Base-by-base conservation (phyloP, 495 filamentous ascomycete genomes). In the Trichoderma parareesei region DNA sequence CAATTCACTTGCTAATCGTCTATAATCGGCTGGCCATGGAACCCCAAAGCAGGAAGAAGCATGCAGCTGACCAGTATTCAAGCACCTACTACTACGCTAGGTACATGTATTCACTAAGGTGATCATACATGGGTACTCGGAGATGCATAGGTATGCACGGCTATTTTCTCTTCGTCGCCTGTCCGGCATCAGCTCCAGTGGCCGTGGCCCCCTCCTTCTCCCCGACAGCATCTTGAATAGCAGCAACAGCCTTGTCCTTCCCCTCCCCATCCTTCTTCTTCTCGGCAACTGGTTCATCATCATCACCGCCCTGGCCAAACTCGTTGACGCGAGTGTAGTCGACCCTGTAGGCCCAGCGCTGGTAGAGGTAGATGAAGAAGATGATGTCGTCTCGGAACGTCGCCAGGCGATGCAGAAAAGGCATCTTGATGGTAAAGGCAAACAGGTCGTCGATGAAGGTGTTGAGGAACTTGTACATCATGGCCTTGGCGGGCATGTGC, bases 391-490 rank as follows among this genome's bases (percentile, higher is more conserved):
- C 94, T 61, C 94, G 82, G 66, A 98, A 80, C 13, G 95, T 98
- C 0, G 95, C 93, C 48, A 98, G 80, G n/a, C 94, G 85, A 74
- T 98, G 95, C 41, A 98, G 82, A 69, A 90, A 89, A 3, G 94
- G 94, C 94, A 98, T 98, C 79, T 97, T 98, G 76, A 98, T 96
- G 16, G 94, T 98, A 71, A 96, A 98, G 13, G 94, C 94, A 70
- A 98, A 98, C 40, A 98, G 82, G 65, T 73, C 77, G 72, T 84
- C 81, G 69, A 85, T 85, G 67, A 82, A 88, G 4, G 85, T 88
- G 74, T 90, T 90, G 20, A 98, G 79, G 76, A 97, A 94, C 77
- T 98, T 98, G 80, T 98, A 98, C 68, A 87, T 92, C 93, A 98
- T 92, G 8, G 94, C 92, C 74, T 90, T 91, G 44, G 81, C 89